Evolutionary conservation across 768 basidiomycete species (phyloP).

Genomic region (Tricholoma bakamatsutake): DNA sequence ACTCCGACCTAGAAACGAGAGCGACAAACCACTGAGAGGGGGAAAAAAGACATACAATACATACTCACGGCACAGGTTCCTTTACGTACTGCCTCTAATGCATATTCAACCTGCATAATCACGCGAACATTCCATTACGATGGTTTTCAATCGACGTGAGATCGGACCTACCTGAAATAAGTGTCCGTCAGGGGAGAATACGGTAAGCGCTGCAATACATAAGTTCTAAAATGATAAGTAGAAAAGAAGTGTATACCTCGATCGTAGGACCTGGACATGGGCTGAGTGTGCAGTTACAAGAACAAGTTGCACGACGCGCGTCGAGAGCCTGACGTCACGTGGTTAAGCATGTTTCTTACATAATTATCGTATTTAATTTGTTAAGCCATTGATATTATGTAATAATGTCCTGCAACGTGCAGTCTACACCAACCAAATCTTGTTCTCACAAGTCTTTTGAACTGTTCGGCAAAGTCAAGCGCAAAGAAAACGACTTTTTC

Average conservation of each 20-base stretch:
- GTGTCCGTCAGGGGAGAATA: conserved; percentile 98
- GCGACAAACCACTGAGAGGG: background rate
- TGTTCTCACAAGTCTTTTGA: background rate
- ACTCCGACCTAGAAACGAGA: conserved; percentile 73
- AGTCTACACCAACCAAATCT: background rate
- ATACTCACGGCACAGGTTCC: conserved; percentile 88
- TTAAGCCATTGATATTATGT: too few species aligned
- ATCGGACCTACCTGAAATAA: conserved; percentile 75
- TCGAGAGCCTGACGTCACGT: conserved; percentile 26
- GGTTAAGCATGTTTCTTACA: background rate
- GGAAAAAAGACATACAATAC: background rate
- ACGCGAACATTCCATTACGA: conserved; percentile 15
- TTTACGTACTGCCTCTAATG: conserved; percentile 93
- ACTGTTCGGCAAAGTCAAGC: background rate
- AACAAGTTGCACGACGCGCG: conserved; percentile 40
- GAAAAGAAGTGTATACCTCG: conserved; percentile 56
- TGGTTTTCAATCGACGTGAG: conserved; percentile 7
- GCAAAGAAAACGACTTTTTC: conserved; percentile 41
- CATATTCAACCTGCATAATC: conserved; percentile 86
- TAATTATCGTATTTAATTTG: too few species aligned
- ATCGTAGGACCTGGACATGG: conserved; percentile 95
- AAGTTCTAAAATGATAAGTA: background rate
- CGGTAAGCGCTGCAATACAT: conserved; percentile 70
- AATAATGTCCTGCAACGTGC: too few species aligned
- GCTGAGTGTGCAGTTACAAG: conserved; percentile 15